Evolutionary conservation across 768 basidiomycete species (phyloP).

Genomic region (Galerina sulciceps): DNA sequence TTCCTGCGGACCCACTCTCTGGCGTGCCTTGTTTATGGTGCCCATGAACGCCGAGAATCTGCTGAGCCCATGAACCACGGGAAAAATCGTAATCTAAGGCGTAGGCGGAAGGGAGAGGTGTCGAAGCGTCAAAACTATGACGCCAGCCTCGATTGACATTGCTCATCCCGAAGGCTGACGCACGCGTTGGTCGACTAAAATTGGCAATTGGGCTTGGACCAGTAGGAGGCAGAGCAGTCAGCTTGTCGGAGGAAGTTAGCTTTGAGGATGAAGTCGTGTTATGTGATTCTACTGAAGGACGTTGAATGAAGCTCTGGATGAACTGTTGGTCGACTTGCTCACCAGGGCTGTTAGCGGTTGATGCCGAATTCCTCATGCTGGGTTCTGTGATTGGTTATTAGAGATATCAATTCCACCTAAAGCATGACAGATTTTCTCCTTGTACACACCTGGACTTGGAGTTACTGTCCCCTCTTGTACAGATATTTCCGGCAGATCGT

Average conservation of each 20-base stretch:
- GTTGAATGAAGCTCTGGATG: background rate
- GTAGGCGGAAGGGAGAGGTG: slow-evolving; percentile 46
- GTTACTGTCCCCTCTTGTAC: background rate
- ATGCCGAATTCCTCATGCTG: background rate
- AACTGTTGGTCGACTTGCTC: background rate
- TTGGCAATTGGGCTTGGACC: background rate
- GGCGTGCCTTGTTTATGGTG: slow-evolving; percentile 17
- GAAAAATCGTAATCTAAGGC: slow-evolving; percentile 26
- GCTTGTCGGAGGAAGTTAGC: slow-evolving; percentile 9
- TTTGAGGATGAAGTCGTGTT: slow-evolving; percentile 6
- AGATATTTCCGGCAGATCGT: slow-evolving; percentile 11
- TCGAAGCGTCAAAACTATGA: slow-evolving; percentile 45
- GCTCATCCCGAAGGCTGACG: slow-evolving; percentile 18
- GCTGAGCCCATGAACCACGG: slow-evolving; percentile 7
- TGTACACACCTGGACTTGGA: slow-evolving; percentile 7
- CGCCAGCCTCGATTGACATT: slow-evolving; percentile 32
- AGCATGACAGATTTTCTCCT: background rate
- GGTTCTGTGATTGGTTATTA: background rate
- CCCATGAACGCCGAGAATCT: background rate
- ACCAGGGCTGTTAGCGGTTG: slow-evolving; percentile 3
- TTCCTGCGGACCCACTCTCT: slow-evolving; percentile 40
- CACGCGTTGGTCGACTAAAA: background rate
- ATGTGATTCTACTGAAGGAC: background rate
- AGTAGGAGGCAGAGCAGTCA: slow-evolving; percentile 9
- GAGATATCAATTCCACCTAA: background rate